Evolutionary conservation across 495 filamentous ascomycete genomes (phyloP).

Genomic region (Xylaria cubensis): DNA sequence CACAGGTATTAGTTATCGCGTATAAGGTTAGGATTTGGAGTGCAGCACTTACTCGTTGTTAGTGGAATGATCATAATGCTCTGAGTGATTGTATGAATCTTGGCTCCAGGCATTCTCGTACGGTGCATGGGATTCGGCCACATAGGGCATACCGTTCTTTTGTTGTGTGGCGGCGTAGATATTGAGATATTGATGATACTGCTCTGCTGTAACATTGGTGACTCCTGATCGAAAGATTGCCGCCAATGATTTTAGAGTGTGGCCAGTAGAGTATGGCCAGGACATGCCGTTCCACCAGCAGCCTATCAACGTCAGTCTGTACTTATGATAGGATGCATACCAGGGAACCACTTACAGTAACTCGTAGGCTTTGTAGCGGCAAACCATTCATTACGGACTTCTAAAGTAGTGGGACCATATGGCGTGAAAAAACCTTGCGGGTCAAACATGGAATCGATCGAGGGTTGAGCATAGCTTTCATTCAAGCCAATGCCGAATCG

Average conservation of each 20-base stretch:
- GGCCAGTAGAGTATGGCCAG: conserved; percentile 53
- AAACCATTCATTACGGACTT: conserved; percentile 51
- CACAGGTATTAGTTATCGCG: not conserved
- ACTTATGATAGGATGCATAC: not conserved
- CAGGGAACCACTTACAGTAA: conserved; percentile 40
- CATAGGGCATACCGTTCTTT: conserved; percentile 51
- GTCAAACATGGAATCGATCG: conserved; percentile 46
- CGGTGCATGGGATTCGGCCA: conserved; percentile 55
- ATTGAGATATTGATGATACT: conserved; percentile 45
- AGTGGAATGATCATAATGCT: conserved; percentile 56
- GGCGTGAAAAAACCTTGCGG: conserved; percentile 46
- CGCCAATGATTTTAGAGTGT: conserved; percentile 45
- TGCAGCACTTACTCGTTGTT: conserved; percentile 44
- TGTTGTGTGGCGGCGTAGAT: conserved; percentile 52
- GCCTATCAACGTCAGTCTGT: conserved; percentile 26
- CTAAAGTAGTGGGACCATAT: conserved; percentile 54
- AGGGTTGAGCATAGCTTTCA: conserved; percentile 37
- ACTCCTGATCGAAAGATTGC: conserved; percentile 43
- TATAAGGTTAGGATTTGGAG: not conserved
- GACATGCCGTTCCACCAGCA: conserved; percentile 57
- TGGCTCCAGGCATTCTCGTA: conserved; percentile 48
- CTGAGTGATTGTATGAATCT: conserved; percentile 50
- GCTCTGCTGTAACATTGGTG: conserved; percentile 43
- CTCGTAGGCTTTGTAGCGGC: conserved; percentile 43
- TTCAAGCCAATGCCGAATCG: conserved; percentile 51